Conservation (phyloP, 345 rosid species). For the Eucalyptus urophylla region DNA sequence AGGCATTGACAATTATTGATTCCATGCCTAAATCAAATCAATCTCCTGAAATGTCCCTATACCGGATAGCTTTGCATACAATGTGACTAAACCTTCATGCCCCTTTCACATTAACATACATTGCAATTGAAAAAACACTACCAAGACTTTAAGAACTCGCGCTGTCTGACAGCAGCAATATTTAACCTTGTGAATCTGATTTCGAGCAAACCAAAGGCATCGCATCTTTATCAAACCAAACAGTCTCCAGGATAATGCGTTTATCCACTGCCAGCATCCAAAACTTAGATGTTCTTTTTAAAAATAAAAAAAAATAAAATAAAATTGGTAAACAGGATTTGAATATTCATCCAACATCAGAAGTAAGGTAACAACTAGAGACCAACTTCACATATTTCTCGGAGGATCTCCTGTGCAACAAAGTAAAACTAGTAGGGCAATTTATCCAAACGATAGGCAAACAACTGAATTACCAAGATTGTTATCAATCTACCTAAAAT, state of each 20-base stretch:
- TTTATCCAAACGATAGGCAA: not conserved
- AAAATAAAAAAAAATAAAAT: no score
- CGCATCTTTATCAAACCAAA: not conserved
- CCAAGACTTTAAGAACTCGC: not conserved
- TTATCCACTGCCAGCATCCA: not conserved
- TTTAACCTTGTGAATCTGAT: not conserved
- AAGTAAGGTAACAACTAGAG: not conserved
- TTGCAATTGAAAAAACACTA: not conserved
- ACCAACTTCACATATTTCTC: not conserved
- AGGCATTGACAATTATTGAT: not conserved
- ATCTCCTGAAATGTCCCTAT: not conserved
- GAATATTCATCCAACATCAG: not conserved
- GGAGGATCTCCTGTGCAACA: not conserved
- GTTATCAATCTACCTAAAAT: not conserved
- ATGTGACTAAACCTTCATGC: not conserved
- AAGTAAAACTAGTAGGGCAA: not conserved
- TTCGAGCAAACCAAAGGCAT: not conserved
- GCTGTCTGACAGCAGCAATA: not conserved
- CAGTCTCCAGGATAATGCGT: not conserved
- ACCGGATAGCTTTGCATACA: not conserved
- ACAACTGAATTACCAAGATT: not conserved
- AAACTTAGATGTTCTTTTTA: not conserved
- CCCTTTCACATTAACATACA: not conserved
- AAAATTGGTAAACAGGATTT: not conserved
- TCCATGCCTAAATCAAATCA: not conserved